phyloP scores from a whole-genome alignment of 805 yeast species.

The Barnettozyma vustinii region DNA sequence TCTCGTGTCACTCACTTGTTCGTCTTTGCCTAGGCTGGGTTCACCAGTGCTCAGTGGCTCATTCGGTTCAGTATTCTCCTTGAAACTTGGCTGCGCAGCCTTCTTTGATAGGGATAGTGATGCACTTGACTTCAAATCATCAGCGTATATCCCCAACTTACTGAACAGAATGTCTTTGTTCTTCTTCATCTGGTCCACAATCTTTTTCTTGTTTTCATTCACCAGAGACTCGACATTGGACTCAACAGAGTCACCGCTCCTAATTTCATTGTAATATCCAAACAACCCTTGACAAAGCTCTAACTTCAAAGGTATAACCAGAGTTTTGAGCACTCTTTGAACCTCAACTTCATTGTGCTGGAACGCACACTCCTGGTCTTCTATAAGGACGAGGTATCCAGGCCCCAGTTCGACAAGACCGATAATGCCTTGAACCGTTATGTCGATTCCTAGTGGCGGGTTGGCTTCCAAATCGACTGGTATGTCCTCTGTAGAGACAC shows the following conservation, averaged over 20 bases:
- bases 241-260: background rate
- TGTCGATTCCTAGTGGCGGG: slow-evolving; percentile 4
- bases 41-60: no score
- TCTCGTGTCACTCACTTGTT: slow-evolving; percentile 1
- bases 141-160: slow-evolving; percentile 23
- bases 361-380: slow-evolving; percentile 15
- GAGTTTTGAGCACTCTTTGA: slow-evolving; percentile 15
- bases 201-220: background rate
- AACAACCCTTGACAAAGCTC: slow-evolving; percentile 17
- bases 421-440: slow-evolving; percentile 14
- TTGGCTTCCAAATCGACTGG: background rate
- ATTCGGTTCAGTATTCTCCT: slow-evolving; percentile 6
- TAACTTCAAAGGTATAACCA: slow-evolving; percentile 21
- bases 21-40: slow-evolving; percentile 1
- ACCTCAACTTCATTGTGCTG: slow-evolving; percentile 12
- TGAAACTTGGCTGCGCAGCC: slow-evolving; percentile 6
- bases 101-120: slow-evolving; percentile 18
- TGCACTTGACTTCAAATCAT: slow-evolving; percentile 23
- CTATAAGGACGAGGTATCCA: slow-evolving; percentile 19
- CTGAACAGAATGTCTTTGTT: slow-evolving; percentile 21
- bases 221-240: background rate
- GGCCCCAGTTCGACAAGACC: slow-evolving; percentile 24
- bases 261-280: background rate
- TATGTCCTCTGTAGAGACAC: background rate
- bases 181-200: slow-evolving; percentile 10